A percentile compares a stretch with the other conserved stretches of the same genome.
These are phyloP conservation scores for Circinella minor DNA, from an alignment of 371 early-diverging fungal genomes.

Conservation along the genomic window DNA sequence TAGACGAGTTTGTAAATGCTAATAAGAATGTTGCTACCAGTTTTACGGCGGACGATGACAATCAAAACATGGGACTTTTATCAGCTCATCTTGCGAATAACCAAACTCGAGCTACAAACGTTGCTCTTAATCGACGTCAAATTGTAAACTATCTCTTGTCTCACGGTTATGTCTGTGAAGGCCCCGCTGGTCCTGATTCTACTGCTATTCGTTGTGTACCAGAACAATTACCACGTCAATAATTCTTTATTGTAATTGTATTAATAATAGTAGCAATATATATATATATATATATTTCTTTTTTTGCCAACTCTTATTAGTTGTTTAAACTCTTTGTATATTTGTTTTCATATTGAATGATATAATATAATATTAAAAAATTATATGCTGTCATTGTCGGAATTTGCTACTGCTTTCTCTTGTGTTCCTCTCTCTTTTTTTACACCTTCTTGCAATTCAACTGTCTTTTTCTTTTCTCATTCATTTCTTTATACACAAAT, in stretches of 20 bases:
- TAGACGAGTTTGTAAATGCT: constrained; percentile 18
- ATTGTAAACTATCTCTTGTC: constrained; percentile 25
- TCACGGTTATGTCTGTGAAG: constrained; percentile 25
- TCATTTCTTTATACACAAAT: too few relatives aligned
- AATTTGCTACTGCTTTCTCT: too few relatives aligned
- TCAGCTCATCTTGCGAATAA: constrained; percentile 16
- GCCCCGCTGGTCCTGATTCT: constrained; percentile 8
- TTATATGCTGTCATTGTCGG: too few relatives aligned
- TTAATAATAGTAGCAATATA: not conserved
- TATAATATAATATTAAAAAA: too few relatives aligned
- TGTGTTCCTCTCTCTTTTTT: too few relatives aligned
- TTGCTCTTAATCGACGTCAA: constrained; percentile 14
- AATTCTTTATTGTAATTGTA: not conserved
- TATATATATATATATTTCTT: too few relatives aligned
- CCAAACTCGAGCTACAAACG: constrained; percentile 20
- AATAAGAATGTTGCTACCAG: constrained; percentile 10
- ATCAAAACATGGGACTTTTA: constrained; percentile 27
- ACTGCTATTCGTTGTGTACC: constrained; percentile 16
- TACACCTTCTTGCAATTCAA: not conserved
- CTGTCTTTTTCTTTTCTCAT: not conserved
- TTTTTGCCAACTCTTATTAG: too few relatives aligned
- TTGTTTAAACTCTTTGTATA: too few relatives aligned
- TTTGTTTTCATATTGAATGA: too few relatives aligned
- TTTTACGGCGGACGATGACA: constrained; percentile 29
- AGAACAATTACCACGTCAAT: not conserved